Evolutionary conservation across 371 early-diverging fungal genomes (phyloP), one percentile per base, ranked within the genome.

Genomic region (Gilbertella persicaria): DNA sequence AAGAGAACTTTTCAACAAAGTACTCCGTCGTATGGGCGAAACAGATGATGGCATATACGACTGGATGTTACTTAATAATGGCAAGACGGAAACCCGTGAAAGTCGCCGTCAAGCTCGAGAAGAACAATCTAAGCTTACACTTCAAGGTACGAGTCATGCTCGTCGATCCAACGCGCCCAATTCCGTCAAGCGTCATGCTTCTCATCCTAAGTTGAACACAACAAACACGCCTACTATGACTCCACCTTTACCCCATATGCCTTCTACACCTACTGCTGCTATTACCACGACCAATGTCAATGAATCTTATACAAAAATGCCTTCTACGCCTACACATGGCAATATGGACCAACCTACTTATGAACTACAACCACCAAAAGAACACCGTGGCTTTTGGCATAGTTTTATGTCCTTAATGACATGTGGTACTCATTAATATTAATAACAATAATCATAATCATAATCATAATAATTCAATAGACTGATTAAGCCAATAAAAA

Each of bases 11-110:
- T 92, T 99, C 62, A 89, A 91, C 71, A 87, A 88, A 54, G 94
- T 89, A 2, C 68, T 97, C 45, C 79, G 79, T 54, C 83, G 83
- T 50, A 65, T 80, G 35, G 89, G 88, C 42, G 91, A 91, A 51
- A 70, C 64, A 12, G 95, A 97, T 59, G 96, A 96, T 64, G 92
- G 92, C n/a, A 79, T 95, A n/a, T 96, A 88, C 61, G 98, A 97
- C 67, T 97, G 98, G 98, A 91, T 93, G 89, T 61, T 90, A 42
- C 60, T 86, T 9, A 82, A 81, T 58, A 75, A 78, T 43, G 81
- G 80, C 55, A 79, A 76, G 42, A 81, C 80, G 74, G 82, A 84
- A 43, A 48, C 63, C 26, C 52, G 63, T 28, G 63, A 63, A 53
- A 63, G 54, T 45, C 42, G 51, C 53, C 58, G 63, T 42, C 63